Evolutionary conservation across 768 basidiomycete genomes (phyloP).

Genomic region (Crepidotus variabilis): DNA sequence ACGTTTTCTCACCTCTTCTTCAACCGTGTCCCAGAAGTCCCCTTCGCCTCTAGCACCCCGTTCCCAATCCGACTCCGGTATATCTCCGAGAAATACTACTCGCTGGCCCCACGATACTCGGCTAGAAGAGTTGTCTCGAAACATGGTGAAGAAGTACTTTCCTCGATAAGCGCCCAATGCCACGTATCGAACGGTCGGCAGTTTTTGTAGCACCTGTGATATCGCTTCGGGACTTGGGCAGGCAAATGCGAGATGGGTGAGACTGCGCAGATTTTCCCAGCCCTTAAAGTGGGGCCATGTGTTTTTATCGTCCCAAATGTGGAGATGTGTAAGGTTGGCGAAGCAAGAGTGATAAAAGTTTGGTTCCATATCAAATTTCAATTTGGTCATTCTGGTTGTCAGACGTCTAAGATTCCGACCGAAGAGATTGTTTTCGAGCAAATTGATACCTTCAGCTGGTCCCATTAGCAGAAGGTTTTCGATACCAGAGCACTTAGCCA

Average conservation of each 20-base stretch:
- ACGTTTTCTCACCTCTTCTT: slow-evolving; percentile 11
- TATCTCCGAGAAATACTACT: slow-evolving; percentile 7
- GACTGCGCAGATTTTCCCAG: slow-evolving; percentile 10
- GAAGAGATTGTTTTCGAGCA: neutral
- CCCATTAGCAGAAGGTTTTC: slow-evolving; percentile 13
- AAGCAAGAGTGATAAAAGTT: slow-evolving; percentile 11
- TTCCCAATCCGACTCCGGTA: slow-evolving; percentile 9
- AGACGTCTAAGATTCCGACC: slow-evolving; percentile 9
- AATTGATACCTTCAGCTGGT: slow-evolving; percentile 7
- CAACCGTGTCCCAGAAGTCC: slow-evolving; percentile 13
- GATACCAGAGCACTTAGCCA: slow-evolving; percentile 11
- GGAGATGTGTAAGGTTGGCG: slow-evolving; percentile 15
- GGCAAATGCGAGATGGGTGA: slow-evolving; percentile 14
- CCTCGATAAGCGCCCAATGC: slow-evolving; percentile 6
- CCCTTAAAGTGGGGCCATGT: slow-evolving; percentile 10
- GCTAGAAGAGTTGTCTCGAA: slow-evolving; percentile 5
- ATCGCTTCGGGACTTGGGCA: neutral
- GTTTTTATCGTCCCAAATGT: slow-evolving; percentile 10
- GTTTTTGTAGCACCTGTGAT: slow-evolving; percentile 1
- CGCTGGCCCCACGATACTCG: slow-evolving; percentile 8
- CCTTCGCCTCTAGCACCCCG: slow-evolving; percentile 11
- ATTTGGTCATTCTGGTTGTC: slow-evolving; percentile 1
- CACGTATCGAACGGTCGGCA: slow-evolving; percentile 8
- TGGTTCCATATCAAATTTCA: neutral
- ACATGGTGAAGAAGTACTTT: neutral